Percentiles rank a stretch among this genome's conserved stretches.
phyloP scores from a whole-genome alignment of 2,329 filamentous ascomycete species.

The Nigrograna mackinnonii region DNA sequence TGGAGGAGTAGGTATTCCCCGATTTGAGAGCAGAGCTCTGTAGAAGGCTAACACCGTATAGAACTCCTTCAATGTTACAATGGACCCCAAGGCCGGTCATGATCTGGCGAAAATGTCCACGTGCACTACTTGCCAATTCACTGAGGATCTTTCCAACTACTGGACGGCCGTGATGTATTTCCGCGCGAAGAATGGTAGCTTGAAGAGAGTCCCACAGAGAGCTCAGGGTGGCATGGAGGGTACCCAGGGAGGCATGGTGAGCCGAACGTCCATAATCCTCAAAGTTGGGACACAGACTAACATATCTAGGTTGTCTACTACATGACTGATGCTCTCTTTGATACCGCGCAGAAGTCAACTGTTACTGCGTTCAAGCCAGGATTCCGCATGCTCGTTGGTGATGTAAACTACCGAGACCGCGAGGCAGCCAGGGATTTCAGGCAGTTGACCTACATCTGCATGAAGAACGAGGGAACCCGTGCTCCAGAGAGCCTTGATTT shows the following conservation, averaged over 20 bases:
- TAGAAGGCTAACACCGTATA: constrained; percentile 7
- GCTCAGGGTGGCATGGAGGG: constrained; percentile 48
- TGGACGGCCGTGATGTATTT: constrained; percentile 36
- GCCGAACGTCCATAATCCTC: neutral
- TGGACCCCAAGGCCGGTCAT: constrained; percentile 33
- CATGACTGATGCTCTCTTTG: constrained; percentile 42
- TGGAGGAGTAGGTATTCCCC: constrained; percentile 36
- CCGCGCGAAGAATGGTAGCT: constrained; percentile 34
- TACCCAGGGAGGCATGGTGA: constrained; percentile 42
- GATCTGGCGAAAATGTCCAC: constrained; percentile 34
- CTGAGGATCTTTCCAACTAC: constrained; percentile 39
- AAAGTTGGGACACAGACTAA: neutral
- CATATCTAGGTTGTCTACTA: constrained; percentile 47
- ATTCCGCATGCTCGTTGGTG: constrained; percentile 53
- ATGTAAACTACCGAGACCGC: constrained; percentile 33
- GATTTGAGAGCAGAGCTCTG: neutral
- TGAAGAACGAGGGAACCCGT: constrained; percentile 30
- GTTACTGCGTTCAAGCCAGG: constrained; percentile 49
- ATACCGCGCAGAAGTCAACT: constrained; percentile 32
- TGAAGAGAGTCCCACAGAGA: constrained; percentile 47
- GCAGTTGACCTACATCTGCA: constrained; percentile 33
- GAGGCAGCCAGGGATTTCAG: constrained; percentile 31
- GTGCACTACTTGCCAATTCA: constrained; percentile 50
- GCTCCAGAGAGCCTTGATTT: constrained; percentile 27
- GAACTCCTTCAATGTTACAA: constrained; percentile 53